These are phyloP conservation scores for Alloteropsis angusta DNA, from an alignment of 202 grass and related monocot genomes.

Conservation along the genomic window DNA sequence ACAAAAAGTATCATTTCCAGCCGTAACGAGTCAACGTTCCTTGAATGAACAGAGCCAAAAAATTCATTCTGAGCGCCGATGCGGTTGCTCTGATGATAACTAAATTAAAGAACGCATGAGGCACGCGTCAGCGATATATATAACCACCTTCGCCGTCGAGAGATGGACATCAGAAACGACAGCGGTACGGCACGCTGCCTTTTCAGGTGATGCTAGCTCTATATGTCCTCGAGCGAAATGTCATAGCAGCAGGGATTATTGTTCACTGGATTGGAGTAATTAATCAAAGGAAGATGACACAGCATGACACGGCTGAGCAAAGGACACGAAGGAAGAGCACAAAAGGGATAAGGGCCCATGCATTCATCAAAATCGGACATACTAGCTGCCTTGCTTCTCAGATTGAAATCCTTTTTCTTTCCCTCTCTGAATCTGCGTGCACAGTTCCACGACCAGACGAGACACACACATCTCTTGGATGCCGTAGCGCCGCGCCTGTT, in stretches of 20 bases:
- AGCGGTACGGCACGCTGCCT: neutral
- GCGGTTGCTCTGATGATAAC: neutral
- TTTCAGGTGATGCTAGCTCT: neutral
- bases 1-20: too few species aligned
- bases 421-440: neutral
- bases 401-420: neutral
- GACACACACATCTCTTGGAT: neutral
- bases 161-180: slow-evolving; percentile 8
- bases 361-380: neutral
- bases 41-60: too few species aligned
- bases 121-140: neutral
- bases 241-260: neutral
- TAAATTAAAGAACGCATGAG: neutral
- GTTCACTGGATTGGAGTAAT: neutral
- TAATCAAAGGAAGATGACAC: neutral
- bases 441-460: neutral
- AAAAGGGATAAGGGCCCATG: neutral
- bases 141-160: neutral
- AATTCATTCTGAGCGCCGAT: too few species aligned
- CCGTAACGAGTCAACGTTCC: too few species aligned
- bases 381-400: neutral
- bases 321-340: slow-evolving; percentile 15
- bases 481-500: neutral
- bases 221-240: neutral
- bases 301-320: neutral